Percentiles rank a stretch among this genome's conserved stretches.
Evolutionary conservation across 495 filamentous ascomycete genomes (phyloP).

Genomic region (Jackrogersella minutella): DNA sequence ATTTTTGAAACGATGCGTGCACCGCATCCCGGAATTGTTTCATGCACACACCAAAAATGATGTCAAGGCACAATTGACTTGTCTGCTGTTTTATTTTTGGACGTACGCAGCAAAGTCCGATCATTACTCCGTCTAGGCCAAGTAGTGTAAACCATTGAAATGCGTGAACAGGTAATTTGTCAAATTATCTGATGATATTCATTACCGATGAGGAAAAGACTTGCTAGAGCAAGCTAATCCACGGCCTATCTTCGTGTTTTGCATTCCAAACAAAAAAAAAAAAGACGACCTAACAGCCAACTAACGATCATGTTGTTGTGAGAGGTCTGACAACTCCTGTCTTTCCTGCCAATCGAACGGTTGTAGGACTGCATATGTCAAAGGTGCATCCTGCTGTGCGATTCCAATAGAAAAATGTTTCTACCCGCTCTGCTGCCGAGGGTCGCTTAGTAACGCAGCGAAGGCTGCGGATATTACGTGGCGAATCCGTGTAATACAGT

Average conservation of each 20-base stretch:
- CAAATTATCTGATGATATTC: background rate
- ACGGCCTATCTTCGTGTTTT: background rate
- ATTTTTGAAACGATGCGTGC: conserved; percentile 40
- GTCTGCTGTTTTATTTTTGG: conserved; percentile 5
- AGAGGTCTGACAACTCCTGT: conserved; percentile 7
- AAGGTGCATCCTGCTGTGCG: conserved; percentile 20
- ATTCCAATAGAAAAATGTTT: background rate
- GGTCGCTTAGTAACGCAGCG: conserved; percentile 1
- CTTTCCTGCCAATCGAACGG: conserved; percentile 18
- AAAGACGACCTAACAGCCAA: background rate
- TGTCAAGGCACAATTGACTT: background rate
- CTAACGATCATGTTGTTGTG: background rate
- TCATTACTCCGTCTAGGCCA: background rate
- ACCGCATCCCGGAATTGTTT: conserved; percentile 40
- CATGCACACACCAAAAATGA: conserved; percentile 25
- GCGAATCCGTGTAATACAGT: background rate
- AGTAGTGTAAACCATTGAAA: background rate
- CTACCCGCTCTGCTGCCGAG: background rate
- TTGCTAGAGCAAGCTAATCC: background rate
- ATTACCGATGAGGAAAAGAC: background rate
- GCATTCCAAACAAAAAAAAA: background rate
- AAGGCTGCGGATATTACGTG: conserved; percentile 2
- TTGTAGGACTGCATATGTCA: conserved; percentile 29
- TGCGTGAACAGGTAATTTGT: background rate
- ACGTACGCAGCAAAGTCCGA: background rate